Percentiles rank a stretch among this genome's conserved stretches.
Evolutionary conservation across 2,329 filamentous ascomycete species (phyloP).

Genomic region (Trichoderma sp.): DNA sequence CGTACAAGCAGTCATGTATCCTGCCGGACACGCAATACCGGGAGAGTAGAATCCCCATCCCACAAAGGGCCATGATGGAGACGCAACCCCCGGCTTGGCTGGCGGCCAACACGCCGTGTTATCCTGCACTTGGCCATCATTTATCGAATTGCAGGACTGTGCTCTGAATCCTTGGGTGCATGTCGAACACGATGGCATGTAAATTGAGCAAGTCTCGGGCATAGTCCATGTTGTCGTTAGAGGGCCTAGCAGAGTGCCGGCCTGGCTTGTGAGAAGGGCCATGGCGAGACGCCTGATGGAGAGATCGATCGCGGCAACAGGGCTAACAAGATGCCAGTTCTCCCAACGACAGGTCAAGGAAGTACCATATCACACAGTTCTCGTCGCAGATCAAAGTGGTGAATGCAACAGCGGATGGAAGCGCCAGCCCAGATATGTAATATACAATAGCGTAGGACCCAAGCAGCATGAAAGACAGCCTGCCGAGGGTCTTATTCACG

Average conservation of each 20-base stretch:
- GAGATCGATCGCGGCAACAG: neutral
- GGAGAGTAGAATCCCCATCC: constrained; percentile 40
- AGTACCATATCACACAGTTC: neutral
- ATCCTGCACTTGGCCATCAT: constrained; percentile 24
- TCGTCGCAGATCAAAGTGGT: neutral
- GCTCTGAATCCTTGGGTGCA: constrained; percentile 29
- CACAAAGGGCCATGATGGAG: constrained; percentile 24
- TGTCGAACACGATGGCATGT: constrained; percentile 24
- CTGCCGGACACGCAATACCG: constrained; percentile 33
- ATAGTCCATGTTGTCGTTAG: constrained; percentile 28
- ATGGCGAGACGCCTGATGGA: constrained; percentile 15
- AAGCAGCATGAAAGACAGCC: neutral
- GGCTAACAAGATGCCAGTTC: neutral
- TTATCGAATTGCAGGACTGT: constrained; percentile 26
- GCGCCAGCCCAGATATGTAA: neutral
- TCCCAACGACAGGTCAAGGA: neutral
- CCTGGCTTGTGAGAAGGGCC: constrained; percentile 22
- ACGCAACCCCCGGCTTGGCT: constrained; percentile 17
- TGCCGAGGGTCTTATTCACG: neutral
- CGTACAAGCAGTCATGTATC: constrained; percentile 34
- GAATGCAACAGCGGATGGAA: constrained; percentile 1
- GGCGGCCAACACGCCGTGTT: constrained; percentile 33
- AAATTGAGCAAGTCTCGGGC: constrained; percentile 25
- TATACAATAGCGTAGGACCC: neutral
- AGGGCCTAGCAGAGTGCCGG: constrained; percentile 27